These are phyloP conservation scores for Ephemerocybe angulata DNA, from an alignment of 768 basidiomycete genomes.

Conservation along the genomic window DNA sequence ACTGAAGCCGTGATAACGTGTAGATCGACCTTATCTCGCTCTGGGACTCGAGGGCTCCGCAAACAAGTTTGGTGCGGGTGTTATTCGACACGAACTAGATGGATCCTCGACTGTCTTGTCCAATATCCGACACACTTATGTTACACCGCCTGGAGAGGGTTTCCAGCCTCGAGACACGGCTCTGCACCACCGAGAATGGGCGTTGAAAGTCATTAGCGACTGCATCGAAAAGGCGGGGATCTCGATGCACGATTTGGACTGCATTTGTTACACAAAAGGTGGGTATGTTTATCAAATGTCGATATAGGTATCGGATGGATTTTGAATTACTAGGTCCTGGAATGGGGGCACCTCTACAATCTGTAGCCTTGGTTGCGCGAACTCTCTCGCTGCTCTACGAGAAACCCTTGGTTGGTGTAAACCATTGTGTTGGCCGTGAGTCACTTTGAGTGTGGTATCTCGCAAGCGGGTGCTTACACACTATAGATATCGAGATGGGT, in stretches of 20 bases:
- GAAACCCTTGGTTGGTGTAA: conserved; percentile 96
- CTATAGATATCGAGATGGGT: conserved; percentile 96
- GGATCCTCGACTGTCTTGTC: conserved; percentile 76
- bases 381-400: conserved; percentile 82
- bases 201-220: conserved; percentile 72
- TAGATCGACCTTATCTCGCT: conserved; percentile 74
- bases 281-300: conserved; percentile 15
- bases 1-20: not conserved
- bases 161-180: conserved; percentile 97
- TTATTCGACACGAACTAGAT: conserved; percentile 79
- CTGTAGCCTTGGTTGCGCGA: conserved; percentile 90
- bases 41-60: conserved; percentile 97
- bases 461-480: not conserved
- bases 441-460: conserved; percentile 4
- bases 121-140: conserved; percentile 96
- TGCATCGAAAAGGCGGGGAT: conserved; percentile 66
- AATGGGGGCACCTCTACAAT: conserved; percentile 96
- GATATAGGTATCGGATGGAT: too few species aligned
- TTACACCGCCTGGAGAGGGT: conserved; percentile 97
- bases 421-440: conserved; percentile 97
- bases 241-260: conserved; percentile 78
- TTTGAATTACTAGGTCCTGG: too few species aligned
- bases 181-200: conserved; percentile 94
- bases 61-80: conserved; percentile 93
- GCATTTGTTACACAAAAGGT: conserved; percentile 98